Evolutionary conservation across 805 yeast species (phyloP), one percentile per base, ranked within the genome.

Genomic region (Danielozyma ontarioensis): DNA sequence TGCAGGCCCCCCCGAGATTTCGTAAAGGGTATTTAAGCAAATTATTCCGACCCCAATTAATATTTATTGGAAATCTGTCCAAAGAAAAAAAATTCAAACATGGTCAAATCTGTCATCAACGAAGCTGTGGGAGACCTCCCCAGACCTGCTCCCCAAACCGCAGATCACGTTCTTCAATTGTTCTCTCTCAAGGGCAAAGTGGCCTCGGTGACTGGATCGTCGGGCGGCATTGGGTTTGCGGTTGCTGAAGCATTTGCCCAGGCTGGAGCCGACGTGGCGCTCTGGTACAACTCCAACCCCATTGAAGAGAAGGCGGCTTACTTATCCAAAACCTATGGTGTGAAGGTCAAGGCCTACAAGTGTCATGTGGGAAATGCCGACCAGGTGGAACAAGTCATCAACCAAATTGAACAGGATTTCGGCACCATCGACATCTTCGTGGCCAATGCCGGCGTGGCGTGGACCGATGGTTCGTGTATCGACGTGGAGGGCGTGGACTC

Each of bases 121-220:
- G 51, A 49, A 16, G 48, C 41, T 5, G 40, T 77, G 72, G 66
- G 76, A 73, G 55, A 70, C 6, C 59, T 77, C 14, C 86, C 87
- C 73, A 59, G 62, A 33, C 63, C 70, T 31, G 62, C 65, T 12
- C 88, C 88, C 31, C 53, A 59, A 39, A 57, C 76, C 25, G 60
- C 76, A 18, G 57, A 62, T 33, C 59, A 68, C 50, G 78, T 80
- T 23, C 59, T 80, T 41, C 89, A 82, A 41, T 65, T 83, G 43
- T 84, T 86, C 59, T 79, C 86, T 3, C 70, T 86, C 39, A 80
- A 80, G 60, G 94, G 93, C 17, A 85, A 83, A 59, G 81, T 80
- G 11, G 93, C 94, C 17, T 76, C 84, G 3, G 74, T 86, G 37
- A 83, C 94, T n/a, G 95, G 95, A 29, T 83, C 86, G 10, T 79